Percentiles rank a stretch among this genome's conserved stretches.
These are phyloP conservation scores for Taphrina betulina DNA, from an alignment of 1,139 yeast species.

Conservation along the genomic window DNA sequence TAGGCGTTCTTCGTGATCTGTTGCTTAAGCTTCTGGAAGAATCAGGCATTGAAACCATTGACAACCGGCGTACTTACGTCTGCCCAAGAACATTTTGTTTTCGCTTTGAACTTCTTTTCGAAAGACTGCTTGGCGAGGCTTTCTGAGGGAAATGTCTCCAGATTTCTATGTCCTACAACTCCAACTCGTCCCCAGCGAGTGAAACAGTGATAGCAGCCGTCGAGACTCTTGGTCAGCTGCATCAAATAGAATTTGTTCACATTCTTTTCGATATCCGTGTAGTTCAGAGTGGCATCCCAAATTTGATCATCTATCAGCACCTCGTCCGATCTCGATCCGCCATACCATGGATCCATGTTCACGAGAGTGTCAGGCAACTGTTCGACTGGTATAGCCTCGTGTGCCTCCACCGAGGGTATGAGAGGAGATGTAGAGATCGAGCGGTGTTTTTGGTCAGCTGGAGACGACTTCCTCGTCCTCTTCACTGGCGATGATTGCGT, in stretches of 20 bases:
- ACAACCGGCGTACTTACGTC: constrained; percentile 2
- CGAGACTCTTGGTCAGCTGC: constrained; percentile 3
- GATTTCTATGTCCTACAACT: constrained; percentile 1
- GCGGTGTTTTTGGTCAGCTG: too few species aligned
- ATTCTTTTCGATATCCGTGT: constrained; percentile 6
- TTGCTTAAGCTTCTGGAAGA: not conserved
- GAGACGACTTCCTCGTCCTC: too few species aligned
- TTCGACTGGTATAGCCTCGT: too few species aligned
- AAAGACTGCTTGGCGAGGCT: constrained; percentile 5
- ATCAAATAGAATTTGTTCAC: constrained; percentile 22
- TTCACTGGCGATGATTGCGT: too few species aligned
- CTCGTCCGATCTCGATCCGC: not conserved
- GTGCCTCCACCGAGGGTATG: too few species aligned
- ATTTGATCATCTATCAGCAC: constrained; percentile 3
- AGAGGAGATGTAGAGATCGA: too few species aligned
- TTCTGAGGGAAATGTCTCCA: not conserved
- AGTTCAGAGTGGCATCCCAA: constrained; percentile 12
- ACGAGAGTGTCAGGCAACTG: not conserved
- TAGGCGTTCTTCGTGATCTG: not conserved
- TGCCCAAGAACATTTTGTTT: constrained; percentile 7
- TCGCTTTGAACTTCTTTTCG: constrained; percentile 9
- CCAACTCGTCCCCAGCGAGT: constrained; percentile 27
- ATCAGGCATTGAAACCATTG: not conserved
- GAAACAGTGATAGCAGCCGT: not conserved
- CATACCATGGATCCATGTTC: not conserved